These are phyloP conservation scores for Bretschneidera sinensis DNA, from an alignment of 345 rosid genomes.

Conservation along the genomic window DNA sequence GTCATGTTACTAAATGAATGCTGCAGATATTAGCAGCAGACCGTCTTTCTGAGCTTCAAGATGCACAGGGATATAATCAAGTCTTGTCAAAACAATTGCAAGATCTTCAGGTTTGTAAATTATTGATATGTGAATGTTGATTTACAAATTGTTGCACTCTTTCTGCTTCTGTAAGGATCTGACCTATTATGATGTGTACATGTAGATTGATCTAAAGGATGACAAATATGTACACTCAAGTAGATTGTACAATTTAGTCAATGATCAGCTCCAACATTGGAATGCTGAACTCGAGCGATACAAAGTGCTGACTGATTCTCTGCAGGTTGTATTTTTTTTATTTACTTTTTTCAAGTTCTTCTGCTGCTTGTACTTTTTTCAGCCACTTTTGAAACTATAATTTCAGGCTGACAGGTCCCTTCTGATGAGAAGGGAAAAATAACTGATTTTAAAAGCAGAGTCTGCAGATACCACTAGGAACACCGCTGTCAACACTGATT, in stretches of 20 bases:
- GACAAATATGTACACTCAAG: constrained; percentile 68
- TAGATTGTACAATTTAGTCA: constrained; percentile 55
- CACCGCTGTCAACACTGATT: constrained; percentile 38
- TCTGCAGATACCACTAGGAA: constrained; percentile 59
- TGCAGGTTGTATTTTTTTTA: constrained; percentile 60
- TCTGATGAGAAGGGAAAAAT: constrained; percentile 75
- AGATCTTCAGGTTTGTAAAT: constrained; percentile 59
- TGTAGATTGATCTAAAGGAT: constrained; percentile 75
- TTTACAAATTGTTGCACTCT: constrained; percentile 10
- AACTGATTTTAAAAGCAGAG: constrained; percentile 58
- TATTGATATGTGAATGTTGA: constrained; percentile 12
- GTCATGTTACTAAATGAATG: constrained; percentile 24
- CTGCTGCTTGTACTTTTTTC: constrained; percentile 13
- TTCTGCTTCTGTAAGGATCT: constrained; percentile 11
- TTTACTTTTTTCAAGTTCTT: constrained; percentile 17
- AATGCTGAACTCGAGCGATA: constrained; percentile 68
- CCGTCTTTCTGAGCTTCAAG: constrained; percentile 82
- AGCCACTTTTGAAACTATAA: constrained; percentile 21
- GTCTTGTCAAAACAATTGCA: constrained; percentile 64
- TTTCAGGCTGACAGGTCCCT: constrained; percentile 76
- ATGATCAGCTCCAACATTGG: constrained; percentile 81
- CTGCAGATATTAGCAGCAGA: constrained; percentile 70
- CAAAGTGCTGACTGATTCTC: constrained; percentile 50
- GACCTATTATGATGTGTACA: constrained; percentile 15
- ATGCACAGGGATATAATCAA: constrained; percentile 60